Base-by-base conservation (phyloP, 495 filamentous ascomycete species). In the Talaromyces wortmannii region DNA sequence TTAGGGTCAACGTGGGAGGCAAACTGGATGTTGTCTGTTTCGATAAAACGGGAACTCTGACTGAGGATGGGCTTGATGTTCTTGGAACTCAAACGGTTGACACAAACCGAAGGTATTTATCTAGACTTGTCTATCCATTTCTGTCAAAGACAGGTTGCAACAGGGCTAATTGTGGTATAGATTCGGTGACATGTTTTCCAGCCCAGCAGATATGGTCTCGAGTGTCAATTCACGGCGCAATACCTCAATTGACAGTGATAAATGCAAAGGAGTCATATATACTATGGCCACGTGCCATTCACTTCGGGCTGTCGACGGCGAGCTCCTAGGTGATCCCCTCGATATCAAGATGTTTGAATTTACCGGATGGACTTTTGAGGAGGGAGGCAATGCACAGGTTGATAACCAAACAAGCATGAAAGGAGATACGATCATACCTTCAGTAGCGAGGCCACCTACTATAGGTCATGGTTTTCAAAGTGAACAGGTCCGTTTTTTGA, bases 341-440 rank as follows among this genome's bases (percentile, higher is more conserved):
- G 95, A 99, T 68, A 73, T 97, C 46, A 97, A 97, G 64, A 99
- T 99, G 95, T 99, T 99, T 64, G 85, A 96, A 61, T 99, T 96
- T 61, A 99, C 95, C 1, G 81, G 82, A 6, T 99, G 95, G 95
- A 81, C 83, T 2, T 99, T 86, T 60, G 85, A 96, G 65, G 94
- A 99, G 72, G 89, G 91, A 4, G 85, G 70, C 51, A 53, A 69
- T 55, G 56, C 71, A 66, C 51, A 70, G 57, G 57, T 66, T 50
- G 80, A 62, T 72, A 18, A 53, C 10, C 76, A 61, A 61, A 66
- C 48, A 75, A 88, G 52, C 78, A 87, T 55, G 78, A 90, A 57
- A 77, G 88, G 61, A 52, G 73, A 76, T 75, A 89, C 66, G 69
- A 86, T 60, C 78, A 81, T 52, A 71, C 92, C 90, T 16, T 90